phyloP scores from a whole-genome alignment of 2,329 filamentous ascomycete genomes.

The Aspergillus versicolor region DNA sequence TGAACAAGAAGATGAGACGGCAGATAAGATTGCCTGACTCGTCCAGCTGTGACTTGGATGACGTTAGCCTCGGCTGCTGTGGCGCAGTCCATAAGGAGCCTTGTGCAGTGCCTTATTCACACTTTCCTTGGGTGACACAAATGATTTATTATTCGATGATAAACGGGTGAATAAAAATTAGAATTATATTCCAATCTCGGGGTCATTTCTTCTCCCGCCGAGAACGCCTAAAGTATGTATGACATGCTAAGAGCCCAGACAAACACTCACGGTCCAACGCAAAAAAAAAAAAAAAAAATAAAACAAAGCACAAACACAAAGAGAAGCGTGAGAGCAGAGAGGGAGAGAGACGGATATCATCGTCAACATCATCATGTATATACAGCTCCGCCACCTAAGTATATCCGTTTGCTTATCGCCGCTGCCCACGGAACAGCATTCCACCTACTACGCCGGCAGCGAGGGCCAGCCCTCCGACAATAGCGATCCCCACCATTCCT shows the following conservation, averaged over 20 bases:
- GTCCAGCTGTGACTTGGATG: background rate
- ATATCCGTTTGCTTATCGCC: conserved; percentile 51
- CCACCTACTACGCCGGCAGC: conserved; percentile 91
- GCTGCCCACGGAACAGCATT: conserved; percentile 74
- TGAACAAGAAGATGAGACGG: background rate
- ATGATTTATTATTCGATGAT: background rate
- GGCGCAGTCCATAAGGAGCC: conserved; percentile 7
- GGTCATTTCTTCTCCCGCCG: conserved; percentile 6
- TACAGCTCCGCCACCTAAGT: conserved; percentile 12
- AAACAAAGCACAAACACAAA: background rate
- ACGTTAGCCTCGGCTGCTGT: conserved; percentile 15
- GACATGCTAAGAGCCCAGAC: conserved; percentile 11
- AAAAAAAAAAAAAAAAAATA: background rate
- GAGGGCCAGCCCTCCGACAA: conserved; percentile 88
- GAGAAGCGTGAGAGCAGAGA: conserved; percentile 6
- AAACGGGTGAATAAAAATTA: background rate
- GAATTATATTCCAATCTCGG: conserved; percentile 10
- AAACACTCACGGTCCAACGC: conserved; percentile 2
- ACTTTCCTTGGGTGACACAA: background rate
- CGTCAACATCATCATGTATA: conserved; percentile 15
- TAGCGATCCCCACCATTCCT: conserved; percentile 89
- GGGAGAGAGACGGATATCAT: conserved; percentile 12
- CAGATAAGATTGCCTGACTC: background rate
- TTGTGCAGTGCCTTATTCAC: background rate
- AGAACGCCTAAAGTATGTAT: conserved; percentile 8